Conservation (phyloP, 495 filamentous ascomycete species). For the Tuber brumale region DNA sequence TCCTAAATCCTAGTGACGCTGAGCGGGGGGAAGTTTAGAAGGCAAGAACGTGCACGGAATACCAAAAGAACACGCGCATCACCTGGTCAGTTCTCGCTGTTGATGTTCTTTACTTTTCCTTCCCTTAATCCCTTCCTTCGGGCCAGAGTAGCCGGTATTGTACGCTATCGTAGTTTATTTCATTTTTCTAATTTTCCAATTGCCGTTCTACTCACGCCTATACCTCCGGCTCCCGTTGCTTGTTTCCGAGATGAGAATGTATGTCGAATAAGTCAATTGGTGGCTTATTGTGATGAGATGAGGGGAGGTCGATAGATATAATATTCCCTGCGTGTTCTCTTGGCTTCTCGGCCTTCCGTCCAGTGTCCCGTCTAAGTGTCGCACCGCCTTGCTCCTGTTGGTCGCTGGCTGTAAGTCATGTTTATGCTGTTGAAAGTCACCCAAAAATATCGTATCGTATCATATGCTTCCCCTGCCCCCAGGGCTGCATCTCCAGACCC, state of each 20-base stretch:
- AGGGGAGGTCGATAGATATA: not conserved
- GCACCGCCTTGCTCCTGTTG: not conserved
- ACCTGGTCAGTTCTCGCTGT: not conserved
- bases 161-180: slow-evolving; percentile 1
- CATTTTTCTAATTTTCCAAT: not conserved
- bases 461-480: too few relatives aligned
- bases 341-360: not conserved
- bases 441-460: not conserved
- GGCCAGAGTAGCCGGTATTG: slow-evolving; percentile 20
- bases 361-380: not conserved
- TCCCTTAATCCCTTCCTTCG: not conserved
- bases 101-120: not conserved
- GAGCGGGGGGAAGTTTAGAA: not conserved
- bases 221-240: not conserved
- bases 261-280: not conserved
- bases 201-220: not conserved
- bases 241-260: not conserved
- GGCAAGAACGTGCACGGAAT: not conserved
- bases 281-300: not conserved
- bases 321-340: not conserved
- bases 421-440: not conserved
- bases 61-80: not conserved
- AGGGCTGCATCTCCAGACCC: too few relatives aligned
- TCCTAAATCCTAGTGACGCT: slow-evolving; percentile 1
- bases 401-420: too few relatives aligned